A percentile compares a stretch with the other conserved stretches of the same genome.
Evolutionary conservation across 352 stramenopile genomes (phyloP).

Genomic region (Globisporangium canariense): DNA sequence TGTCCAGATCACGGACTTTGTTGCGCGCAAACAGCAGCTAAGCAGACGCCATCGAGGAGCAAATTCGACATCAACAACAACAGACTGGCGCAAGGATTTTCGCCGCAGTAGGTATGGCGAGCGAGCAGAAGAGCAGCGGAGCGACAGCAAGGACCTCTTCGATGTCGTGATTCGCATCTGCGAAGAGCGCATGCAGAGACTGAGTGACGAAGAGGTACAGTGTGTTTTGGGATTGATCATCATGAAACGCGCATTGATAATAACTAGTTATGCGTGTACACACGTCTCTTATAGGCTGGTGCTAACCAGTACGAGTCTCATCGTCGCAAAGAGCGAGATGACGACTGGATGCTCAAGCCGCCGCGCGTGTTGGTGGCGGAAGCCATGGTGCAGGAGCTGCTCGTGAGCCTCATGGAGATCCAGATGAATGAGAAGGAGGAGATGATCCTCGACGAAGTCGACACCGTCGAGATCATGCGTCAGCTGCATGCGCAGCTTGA

Average conservation of each 20-base stretch:
- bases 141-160: slow-evolving; percentile 31
- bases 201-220: slow-evolving; percentile 17
- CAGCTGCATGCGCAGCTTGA: slow-evolving; percentile 40
- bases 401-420: slow-evolving; percentile 53
- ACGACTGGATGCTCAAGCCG: slow-evolving; percentile 25
- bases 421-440: slow-evolving; percentile 53
- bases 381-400: slow-evolving; percentile 63
- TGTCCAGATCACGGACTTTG: slow-evolving; percentile 48
- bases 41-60: slow-evolving; percentile 25
- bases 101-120: slow-evolving; percentile 7
- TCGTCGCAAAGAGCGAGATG: neutral
- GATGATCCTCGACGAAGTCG: slow-evolving; percentile 54
- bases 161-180: slow-evolving; percentile 49
- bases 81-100: slow-evolving; percentile 21
- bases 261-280: neutral
- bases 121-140: neutral
- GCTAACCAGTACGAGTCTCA: neutral
- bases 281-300: neutral
- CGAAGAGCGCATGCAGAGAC: slow-evolving; percentile 42
- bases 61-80: slow-evolving; percentile 17
- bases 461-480: slow-evolving; percentile 52
- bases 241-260: neutral
- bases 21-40: slow-evolving; percentile 43
- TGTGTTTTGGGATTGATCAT: neutral
- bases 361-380: slow-evolving; percentile 49